Evolutionary conservation across 202 grass and related monocot genomes (phyloP).

Genomic region (Dendrocalamus latiflorus): DNA sequence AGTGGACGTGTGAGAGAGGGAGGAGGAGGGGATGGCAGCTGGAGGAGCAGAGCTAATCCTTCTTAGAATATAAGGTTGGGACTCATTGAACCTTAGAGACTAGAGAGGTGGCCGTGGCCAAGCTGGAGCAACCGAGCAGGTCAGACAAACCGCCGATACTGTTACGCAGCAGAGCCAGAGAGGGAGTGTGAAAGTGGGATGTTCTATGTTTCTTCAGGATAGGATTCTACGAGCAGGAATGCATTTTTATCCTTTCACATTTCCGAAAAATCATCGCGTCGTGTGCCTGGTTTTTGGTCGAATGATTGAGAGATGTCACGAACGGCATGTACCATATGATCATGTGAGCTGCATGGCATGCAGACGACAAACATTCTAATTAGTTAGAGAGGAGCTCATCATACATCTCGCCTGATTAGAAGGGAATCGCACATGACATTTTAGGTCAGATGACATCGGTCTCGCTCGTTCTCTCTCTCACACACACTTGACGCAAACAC

Average conservation of each 20-base stretch:
- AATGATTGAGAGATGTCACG: background rate
- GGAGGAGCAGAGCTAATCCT: too few species aligned
- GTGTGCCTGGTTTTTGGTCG: background rate
- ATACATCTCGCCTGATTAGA: background rate
- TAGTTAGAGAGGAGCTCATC: background rate
- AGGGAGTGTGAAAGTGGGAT: too few species aligned
- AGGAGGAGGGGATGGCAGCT: too few species aligned
- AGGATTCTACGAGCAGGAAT: background rate
- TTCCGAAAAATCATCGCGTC: background rate
- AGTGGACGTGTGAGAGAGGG: too few species aligned
- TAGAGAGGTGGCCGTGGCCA: too few species aligned
- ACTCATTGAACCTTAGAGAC: too few species aligned
- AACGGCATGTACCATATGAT: background rate
- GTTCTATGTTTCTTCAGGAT: too few species aligned
- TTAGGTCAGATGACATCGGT: too few species aligned
- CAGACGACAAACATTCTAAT: constrained; percentile 26
- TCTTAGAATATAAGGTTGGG: too few species aligned
- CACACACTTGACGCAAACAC: background rate
- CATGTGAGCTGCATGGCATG: constrained; percentile 13
- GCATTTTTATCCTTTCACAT: background rate
- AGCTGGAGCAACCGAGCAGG: too few species aligned
- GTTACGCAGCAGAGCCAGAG: too few species aligned
- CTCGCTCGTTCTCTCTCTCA: background rate
- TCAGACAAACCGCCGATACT: too few species aligned
- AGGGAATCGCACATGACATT: constrained; percentile 10